Conservation (phyloP, 1,284 basidiomycete genomes). For the Naganishia albida region DNA sequence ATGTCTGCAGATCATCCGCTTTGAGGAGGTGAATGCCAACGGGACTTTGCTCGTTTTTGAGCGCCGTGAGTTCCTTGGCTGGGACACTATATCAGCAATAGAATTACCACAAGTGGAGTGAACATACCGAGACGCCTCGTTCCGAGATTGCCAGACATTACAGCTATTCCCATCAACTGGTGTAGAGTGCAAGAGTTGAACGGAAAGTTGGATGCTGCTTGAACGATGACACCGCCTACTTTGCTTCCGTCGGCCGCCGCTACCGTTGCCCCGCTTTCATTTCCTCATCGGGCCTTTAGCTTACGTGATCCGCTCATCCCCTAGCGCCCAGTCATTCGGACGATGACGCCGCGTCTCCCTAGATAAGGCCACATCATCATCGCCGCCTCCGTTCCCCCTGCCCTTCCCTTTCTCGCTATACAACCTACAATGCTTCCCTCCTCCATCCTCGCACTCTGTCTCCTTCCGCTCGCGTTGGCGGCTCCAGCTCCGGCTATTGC, state of each 20-base stretch:
- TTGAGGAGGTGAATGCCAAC: slow-evolving; percentile 45
- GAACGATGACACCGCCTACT: no score
- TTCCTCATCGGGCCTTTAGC: no score
- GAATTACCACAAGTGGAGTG: neutral
- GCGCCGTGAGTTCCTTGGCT: slow-evolving; percentile 53
- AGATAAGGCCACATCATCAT: neutral
- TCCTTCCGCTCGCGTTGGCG: slow-evolving; percentile 46
- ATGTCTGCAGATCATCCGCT: slow-evolving; percentile 44
- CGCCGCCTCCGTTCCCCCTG: neutral
- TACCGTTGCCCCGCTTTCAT: no score
- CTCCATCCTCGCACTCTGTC: slow-evolving; percentile 37
- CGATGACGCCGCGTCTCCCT: slow-evolving; percentile 4
- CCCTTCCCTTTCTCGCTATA: neutral
- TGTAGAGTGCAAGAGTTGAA: no score
- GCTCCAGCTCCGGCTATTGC: slow-evolving; percentile 40
- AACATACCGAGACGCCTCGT: slow-evolving; percentile 18
- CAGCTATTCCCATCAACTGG: no score
- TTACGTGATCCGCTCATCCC: neutral
- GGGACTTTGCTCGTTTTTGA: slow-evolving; percentile 48
- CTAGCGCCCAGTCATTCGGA: neutral
- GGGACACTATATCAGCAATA: neutral
- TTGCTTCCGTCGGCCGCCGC: no score
- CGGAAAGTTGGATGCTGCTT: no score
- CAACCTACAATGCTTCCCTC: slow-evolving; percentile 15
- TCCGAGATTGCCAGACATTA: neutral